Evolutionary conservation across 2,329 filamentous ascomycete genomes (phyloP).

Genomic region (Penicillium sp.): DNA sequence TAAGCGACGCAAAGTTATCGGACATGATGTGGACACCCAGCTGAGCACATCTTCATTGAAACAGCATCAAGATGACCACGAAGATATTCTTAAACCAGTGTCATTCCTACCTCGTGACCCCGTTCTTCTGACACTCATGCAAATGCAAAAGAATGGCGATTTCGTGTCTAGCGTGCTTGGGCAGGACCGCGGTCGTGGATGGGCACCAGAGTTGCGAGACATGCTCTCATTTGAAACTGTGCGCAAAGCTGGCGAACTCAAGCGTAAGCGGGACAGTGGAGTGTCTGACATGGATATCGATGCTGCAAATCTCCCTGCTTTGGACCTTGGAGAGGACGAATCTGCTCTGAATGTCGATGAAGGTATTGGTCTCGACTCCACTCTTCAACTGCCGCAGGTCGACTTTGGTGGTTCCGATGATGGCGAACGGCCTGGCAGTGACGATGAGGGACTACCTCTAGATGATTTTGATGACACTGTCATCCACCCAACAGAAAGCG

Average conservation of each 20-base stretch:
- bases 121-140: slow-evolving; percentile 78
- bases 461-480: slow-evolving; percentile 76
- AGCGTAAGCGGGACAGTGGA: slow-evolving; percentile 89
- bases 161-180: slow-evolving; percentile 86
- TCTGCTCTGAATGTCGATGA: slow-evolving; percentile 47
- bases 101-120: slow-evolving; percentile 84
- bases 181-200: slow-evolving; percentile 70
- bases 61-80: slow-evolving; percentile 78
- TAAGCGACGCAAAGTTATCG: slow-evolving; percentile 76
- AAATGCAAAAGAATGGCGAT: slow-evolving; percentile 84
- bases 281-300: slow-evolving; percentile 74
- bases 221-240: slow-evolving; percentile 84
- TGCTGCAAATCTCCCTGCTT: slow-evolving; percentile 59
- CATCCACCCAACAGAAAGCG: slow-evolving; percentile 76
- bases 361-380: slow-evolving; percentile 49
- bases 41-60: slow-evolving; percentile 75
- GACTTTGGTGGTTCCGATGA: slow-evolving; percentile 63
- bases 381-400: slow-evolving; percentile 56
- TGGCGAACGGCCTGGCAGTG: slow-evolving; percentile 40
- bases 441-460: slow-evolving; percentile 45
- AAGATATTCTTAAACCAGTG: slow-evolving; percentile 77
- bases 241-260: slow-evolving; percentile 72
- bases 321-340: slow-evolving; percentile 63
- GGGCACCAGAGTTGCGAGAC: slow-evolving; percentile 90
- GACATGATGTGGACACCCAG: slow-evolving; percentile 75